phyloP scores from a whole-genome alignment of 1,284 basidiomycete genomes.

The Trichosporon sp. region DNA sequence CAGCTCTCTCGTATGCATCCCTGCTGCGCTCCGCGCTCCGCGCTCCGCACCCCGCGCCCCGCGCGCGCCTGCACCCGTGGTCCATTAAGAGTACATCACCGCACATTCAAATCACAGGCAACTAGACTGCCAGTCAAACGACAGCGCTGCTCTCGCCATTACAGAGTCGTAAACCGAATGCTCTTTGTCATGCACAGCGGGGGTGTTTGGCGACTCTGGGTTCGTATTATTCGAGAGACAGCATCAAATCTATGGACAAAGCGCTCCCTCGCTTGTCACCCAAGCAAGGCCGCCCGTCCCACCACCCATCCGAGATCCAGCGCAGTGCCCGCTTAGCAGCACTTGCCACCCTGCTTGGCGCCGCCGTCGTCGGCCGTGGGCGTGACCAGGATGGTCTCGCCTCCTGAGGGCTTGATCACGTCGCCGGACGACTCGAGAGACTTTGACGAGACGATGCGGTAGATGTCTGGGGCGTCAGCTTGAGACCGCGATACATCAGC shows the following conservation, averaged over 20 bases:
- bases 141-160: slow-evolving; percentile 14
- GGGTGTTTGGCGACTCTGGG: background rate
- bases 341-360: slow-evolving; percentile 47
- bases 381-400: slow-evolving; percentile 71
- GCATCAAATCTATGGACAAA: slow-evolving; percentile 1
- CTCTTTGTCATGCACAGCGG: slow-evolving; percentile 3
- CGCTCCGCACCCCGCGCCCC: too few species aligned
- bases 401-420: slow-evolving; percentile 63
- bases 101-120: slow-evolving; percentile 4
- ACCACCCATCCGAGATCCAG: background rate
- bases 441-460: slow-evolving; percentile 87
- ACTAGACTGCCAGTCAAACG: slow-evolving; percentile 2
- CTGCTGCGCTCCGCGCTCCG: too few species aligned
- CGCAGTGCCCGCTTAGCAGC: slow-evolving; percentile 36
- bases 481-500: too few species aligned
- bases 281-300: background rate
- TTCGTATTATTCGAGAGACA: slow-evolving; percentile 1
- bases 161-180: slow-evolving; percentile 19
- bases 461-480: slow-evolving; percentile 56
- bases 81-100: slow-evolving; percentile 6
- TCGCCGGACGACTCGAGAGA: slow-evolving; percentile 75
- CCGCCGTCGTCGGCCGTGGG: slow-evolving; percentile 53
- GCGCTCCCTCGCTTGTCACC: background rate
- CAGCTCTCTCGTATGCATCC: too few species aligned
- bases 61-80: background rate